Base-by-base conservation (phyloP, 768 basidiomycete species). In the Termitomyces sp. region DNA sequence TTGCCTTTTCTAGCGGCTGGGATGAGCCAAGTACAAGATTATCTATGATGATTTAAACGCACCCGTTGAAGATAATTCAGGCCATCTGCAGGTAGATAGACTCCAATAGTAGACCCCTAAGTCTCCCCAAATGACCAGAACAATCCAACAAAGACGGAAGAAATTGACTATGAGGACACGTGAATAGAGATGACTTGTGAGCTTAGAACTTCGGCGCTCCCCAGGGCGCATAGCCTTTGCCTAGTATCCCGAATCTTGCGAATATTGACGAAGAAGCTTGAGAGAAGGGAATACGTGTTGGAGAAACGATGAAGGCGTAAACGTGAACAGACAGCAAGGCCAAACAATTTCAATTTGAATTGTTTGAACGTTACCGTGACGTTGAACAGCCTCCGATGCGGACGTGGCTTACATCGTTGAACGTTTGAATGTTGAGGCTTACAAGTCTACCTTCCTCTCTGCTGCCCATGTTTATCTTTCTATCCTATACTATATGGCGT, bases 41-140 rank as follows among this genome's bases (percentile, higher is more conserved):
- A 22, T 46, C 46, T 35, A 15, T 44, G 23, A 32, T 49, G 50
- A 32, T 18, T 27, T 7, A 25, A 46, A 52, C 40, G 50, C 46
- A 59, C 71, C 62, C 57, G 65, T 66, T 50, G 67, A 49, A 31
- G 53, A 58, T n/a, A 68, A 56, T 55, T 75, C 71, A 1, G 85
- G 86, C 86, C 86, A 88, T 56, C 67, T 73, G 68, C 86, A 88
- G 18, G 70, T 68, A 11, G 76, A 76, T n/a, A 85, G 60, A 60
- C 74, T 79, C 76, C 79, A 83, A 58, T 78, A 79, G 66, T 82
- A 88, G 16, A 72, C 66, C 10, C 82, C 83, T 29, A 81, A 62
- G 60, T 91, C 89, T 50, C 80, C 86, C 81, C 84, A 86, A 22
- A 88, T 70, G 45, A 90, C 31, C 27, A 61, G 47, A 22, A 64